Evolutionary conservation across 2,329 filamentous ascomycete species (phyloP).

Genomic region (Fusarium sororula): DNA sequence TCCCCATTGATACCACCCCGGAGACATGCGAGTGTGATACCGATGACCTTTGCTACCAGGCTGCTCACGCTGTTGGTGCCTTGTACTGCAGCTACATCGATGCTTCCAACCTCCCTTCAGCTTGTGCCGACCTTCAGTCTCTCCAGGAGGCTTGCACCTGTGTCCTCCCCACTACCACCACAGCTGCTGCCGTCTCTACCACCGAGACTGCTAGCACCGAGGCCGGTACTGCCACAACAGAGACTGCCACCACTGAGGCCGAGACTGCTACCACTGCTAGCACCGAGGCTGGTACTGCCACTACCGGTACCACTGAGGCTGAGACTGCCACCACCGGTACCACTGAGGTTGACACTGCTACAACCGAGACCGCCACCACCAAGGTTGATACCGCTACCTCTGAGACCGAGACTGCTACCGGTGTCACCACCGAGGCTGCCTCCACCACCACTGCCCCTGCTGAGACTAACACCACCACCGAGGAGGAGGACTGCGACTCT

Average conservation of each 20-base stretch:
- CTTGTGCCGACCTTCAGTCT: not conserved
- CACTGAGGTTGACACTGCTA: not conserved
- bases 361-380: not conserved
- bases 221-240: conserved; percentile 1
- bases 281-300: conserved; percentile 6
- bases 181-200: not conserved
- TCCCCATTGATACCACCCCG: too few species aligned
- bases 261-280: not conserved
- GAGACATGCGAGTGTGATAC: conserved; percentile 12
- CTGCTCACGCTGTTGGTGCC: not conserved
- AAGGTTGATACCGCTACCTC: conserved; percentile 1
- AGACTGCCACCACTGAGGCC: not conserved
- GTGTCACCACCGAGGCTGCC: not conserved
- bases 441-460: conserved; percentile 10
- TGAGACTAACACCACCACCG: conserved; percentile 12
- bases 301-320: not conserved
- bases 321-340: not conserved
- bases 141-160: not conserved
- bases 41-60: conserved; percentile 4
- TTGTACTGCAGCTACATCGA: too few species aligned
- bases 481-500: not conserved
- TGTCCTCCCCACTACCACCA: not conserved
- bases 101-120: not conserved
- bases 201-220: conserved; percentile 8
- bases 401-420: not conserved